Evolutionary conservation across 345 rosid genomes (phyloP).

Genomic region (Lagerstroemia speciosa): DNA sequence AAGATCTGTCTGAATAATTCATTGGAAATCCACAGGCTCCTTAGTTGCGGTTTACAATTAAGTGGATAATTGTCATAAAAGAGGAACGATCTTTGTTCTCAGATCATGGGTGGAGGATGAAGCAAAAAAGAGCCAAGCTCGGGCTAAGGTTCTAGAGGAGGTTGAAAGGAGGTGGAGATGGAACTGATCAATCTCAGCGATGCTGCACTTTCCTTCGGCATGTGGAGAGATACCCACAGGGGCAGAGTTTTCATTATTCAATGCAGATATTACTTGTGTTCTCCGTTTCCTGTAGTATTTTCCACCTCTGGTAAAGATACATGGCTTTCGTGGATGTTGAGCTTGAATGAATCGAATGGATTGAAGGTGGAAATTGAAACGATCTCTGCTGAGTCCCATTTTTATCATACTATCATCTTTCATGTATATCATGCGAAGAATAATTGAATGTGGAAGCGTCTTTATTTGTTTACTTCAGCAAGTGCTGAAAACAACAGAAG

Average conservation of each 20-base stretch:
- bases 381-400: not conserved
- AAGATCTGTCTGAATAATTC: not conserved
- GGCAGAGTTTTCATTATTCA: not conserved
- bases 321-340: not conserved
- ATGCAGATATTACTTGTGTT: not conserved
- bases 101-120: constrained; percentile 95
- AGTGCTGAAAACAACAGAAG: too few species aligned
- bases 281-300: not conserved
- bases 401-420: not conserved
- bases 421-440: not conserved
- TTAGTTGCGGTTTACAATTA: not conserved
- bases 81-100: constrained; percentile 15
- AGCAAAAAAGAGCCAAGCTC: constrained; percentile 78
- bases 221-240: not conserved
- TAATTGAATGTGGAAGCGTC: not conserved
- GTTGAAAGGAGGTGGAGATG: constrained; percentile 86
- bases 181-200: constrained; percentile 24
- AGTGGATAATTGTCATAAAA: not conserved
- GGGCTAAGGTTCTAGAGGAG: constrained; percentile 81
- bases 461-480: too few species aligned
- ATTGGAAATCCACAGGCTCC: not conserved
- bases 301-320: not conserved
- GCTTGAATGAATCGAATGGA: not conserved
- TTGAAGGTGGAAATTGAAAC: not conserved
- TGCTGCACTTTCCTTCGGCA: not conserved